Percentiles rank a stretch among this genome's conserved stretches.
Evolutionary conservation across 2,329 filamentous ascomycete species (phyloP).

Genomic region (Aureobasidium sp.): DNA sequence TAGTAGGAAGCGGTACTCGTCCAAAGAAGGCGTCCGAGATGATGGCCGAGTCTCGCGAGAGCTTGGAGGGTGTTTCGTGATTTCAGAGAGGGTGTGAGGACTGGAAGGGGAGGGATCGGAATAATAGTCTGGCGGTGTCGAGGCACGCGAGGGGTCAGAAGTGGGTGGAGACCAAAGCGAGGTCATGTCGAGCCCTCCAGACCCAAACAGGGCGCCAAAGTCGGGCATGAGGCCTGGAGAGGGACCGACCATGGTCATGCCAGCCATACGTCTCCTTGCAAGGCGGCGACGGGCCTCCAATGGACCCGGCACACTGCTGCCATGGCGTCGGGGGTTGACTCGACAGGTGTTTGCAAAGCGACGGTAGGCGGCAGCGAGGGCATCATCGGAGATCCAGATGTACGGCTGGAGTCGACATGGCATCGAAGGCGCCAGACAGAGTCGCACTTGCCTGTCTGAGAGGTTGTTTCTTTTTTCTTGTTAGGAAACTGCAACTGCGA

Average conservation of each 20-base stretch:
- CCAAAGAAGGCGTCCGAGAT: neutral
- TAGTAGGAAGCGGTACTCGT: neutral
- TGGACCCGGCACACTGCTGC: slow-evolving; percentile 55
- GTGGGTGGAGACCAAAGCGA: slow-evolving; percentile 8
- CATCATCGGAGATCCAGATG: slow-evolving; percentile 55
- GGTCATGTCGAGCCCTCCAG: slow-evolving; percentile 17
- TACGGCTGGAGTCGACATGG: slow-evolving; percentile 23
- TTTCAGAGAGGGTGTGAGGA: neutral
- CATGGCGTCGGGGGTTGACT: slow-evolving; percentile 45
- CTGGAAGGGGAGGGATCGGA: neutral
- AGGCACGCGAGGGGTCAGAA: neutral
- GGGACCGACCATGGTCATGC: slow-evolving; percentile 32
- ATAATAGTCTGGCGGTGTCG: neutral
- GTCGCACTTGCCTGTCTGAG: neutral
- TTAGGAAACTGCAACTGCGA: neutral
- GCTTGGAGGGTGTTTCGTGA: no score
- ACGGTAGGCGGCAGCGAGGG: slow-evolving; percentile 45
- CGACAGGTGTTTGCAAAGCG: slow-evolving; percentile 44
- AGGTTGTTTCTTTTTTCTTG: neutral
- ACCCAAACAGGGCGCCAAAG: slow-evolving; percentile 27
- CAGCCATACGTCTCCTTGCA: slow-evolving; percentile 50
- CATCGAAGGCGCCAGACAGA: slow-evolving; percentile 14
- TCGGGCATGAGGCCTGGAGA: slow-evolving; percentile 19
- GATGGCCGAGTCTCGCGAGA: neutral
- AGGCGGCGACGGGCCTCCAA: slow-evolving; percentile 53